Percentiles rank a stretch among this genome's conserved stretches.
Conservation (phyloP, 768 basidiomycete species). For the Galerina marginata region DNA sequence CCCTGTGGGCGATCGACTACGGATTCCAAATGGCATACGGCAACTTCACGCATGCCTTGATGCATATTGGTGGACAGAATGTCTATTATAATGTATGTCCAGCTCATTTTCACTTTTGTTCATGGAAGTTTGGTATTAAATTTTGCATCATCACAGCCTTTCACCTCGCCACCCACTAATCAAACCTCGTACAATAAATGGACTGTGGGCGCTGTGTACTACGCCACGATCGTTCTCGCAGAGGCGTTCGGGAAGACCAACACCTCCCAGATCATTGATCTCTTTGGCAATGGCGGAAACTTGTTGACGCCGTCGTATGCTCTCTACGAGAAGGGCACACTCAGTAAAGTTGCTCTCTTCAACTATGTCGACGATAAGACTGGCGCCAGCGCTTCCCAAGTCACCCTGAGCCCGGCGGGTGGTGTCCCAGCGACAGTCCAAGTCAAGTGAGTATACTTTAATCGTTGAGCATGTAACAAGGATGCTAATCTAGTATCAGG, state of each 20-base stretch:
- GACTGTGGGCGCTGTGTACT: slow-evolving; percentile 78
- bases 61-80: slow-evolving; percentile 71
- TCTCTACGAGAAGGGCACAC: slow-evolving; percentile 72
- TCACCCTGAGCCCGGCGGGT: slow-evolving; percentile 54
- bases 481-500: slow-evolving; percentile 31
- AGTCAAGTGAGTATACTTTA: slow-evolving; percentile 49
- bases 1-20: slow-evolving; percentile 71
- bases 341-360: slow-evolving; percentile 68
- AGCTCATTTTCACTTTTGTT: slow-evolving; percentile 21
- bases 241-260: slow-evolving; percentile 74
- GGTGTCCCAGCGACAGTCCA: slow-evolving; percentile 52
- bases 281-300: slow-evolving; percentile 54
- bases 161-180: slow-evolving; percentile 62
- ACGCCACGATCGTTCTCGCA: slow-evolving; percentile 71
- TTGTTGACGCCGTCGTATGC: slow-evolving; percentile 70
- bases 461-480: neutral
- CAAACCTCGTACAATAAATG: slow-evolving; percentile 65
- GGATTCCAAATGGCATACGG: slow-evolving; percentile 63
- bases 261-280: slow-evolving; percentile 69
- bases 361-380: slow-evolving; percentile 72
- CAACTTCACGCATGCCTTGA: slow-evolving; percentile 59
- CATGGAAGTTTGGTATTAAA: neutral
- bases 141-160: slow-evolving; percentile 51
- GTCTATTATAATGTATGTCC: slow-evolving; percentile 68
- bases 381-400: slow-evolving; percentile 52